Evolutionary conservation across 441 rosid genomes (phyloP), one percentile per base, ranked within the genome.

Genomic region (Populus hybrid): DNA sequence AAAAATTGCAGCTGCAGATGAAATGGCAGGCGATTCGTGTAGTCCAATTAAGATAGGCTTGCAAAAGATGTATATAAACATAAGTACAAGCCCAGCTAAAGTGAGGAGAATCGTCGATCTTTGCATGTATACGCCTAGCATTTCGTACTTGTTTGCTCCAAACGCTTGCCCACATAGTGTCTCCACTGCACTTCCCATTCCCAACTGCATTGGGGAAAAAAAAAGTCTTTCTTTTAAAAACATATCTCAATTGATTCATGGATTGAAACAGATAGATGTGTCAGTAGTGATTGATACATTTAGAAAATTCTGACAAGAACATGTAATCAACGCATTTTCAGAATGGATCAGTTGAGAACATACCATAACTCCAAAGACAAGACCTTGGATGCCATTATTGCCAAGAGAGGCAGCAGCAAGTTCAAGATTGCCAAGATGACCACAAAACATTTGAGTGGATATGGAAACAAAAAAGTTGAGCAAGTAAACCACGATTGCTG

Each of bases 151-250:
- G 21, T 86, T 85, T 9, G 98, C 96, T 28, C 96, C 94, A 23
- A 84, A 91, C 0, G 94, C 94, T 90, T 93, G 98, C 24, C 98
- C 96, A 67, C 98, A 91, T 34, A 91, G 78, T 11, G 96, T 93
- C 76, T 91, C 96, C 26, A 91, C 93, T 1, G 98, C 96, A 79
- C 98, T 93, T 79, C 98, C 98, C 95, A 93, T 93, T 26, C 98
- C 98, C 64, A 93, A 82, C 98, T 90, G 79, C 76, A 59, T 23
- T 18, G 26, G 16, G 1, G 3, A 46, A 46, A 46, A 50, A 46
- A 50, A 50, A 4, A 46, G 46, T 38, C 12, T 38, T 38, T 38
- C 12, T 38, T 38, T 46, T 14, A 46, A 50, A 50, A 50, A 50
- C 19, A 14, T 16, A 50, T 50, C 57, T 50, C 57, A 50, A 32